Evolutionary conservation across 306 rosid species (phyloP), one percentile per base, ranked within the genome.

Genomic region (Macrotyloma uniflorum): DNA sequence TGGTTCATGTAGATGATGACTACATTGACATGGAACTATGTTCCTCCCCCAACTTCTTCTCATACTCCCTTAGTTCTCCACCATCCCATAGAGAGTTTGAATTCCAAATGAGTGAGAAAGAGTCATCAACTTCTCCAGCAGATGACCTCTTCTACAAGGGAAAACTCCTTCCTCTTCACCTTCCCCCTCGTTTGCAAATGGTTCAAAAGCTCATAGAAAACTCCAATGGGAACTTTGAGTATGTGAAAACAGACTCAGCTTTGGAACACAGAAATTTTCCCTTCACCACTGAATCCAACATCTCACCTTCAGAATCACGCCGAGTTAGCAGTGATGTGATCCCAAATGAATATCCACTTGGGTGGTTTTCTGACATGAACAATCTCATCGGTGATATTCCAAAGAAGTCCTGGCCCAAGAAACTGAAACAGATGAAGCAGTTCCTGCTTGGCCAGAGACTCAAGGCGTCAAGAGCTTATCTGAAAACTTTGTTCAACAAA

Each of bases 131-230:
- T 79, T 91, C 89, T 1, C 94, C 98, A 26, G 99, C 99, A 15
- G 98, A 96, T 78, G 97, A 91, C 50, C 98, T 96, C 65, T 96
- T 96, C 90, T 96, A 96, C 86, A 90, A 90, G n/a, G 99, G 99
- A 5, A 96, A 91, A 70, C 95, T 96, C 43, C 98, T 96, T 11
- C 99, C 99, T 63, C 98, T 93, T 83, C 97, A 93, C 40, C 96
- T 85, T 75, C 98, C 97, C 51, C 98, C 97, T 79, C 97, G 98
- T 72, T 68, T 89, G 16, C 86, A 94, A 82, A 95, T 92, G 98
- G 93, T 95, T 69, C 88, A 88, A 42, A 92, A 83, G 0, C 88
- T 94, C 59, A 61, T 90, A 14, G 78, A 88, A 9, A 88, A 62
- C 78, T 36, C 91, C 33, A 82, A 70, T 67, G 69, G 83, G 33